Conservation (phyloP, 2,329 filamentous ascomycete genomes). For the Pseudopithomyces maydicus region DNA sequence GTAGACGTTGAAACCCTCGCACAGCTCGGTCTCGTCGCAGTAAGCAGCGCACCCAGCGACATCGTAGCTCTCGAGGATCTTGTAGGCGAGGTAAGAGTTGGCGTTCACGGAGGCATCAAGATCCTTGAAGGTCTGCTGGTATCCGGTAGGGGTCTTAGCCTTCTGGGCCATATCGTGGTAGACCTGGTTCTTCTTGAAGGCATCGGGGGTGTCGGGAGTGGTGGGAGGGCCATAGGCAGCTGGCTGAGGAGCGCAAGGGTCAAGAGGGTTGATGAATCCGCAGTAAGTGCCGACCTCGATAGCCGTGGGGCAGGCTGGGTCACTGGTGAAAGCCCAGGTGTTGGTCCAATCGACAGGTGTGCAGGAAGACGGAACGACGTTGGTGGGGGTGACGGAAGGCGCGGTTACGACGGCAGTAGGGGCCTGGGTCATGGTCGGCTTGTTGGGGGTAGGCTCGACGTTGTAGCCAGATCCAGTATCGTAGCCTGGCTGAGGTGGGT, state of each 20-base stretch:
- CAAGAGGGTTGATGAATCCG: conserved; percentile 32
- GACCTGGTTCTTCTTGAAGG: conserved; percentile 28
- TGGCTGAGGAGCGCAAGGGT: conserved; percentile 33
- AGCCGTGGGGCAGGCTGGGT: conserved; percentile 24
- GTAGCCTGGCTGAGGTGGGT: not conserved
- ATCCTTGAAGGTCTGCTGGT: conserved; percentile 24
- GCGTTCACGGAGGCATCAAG: conserved; percentile 20
- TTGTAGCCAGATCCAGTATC: too few species aligned
- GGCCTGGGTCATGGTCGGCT: conserved; percentile 3
- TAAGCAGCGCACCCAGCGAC: conserved; percentile 21
- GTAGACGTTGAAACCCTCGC: conserved; percentile 34
- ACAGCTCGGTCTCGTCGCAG: conserved; percentile 23
- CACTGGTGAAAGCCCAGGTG: conserved; percentile 27
- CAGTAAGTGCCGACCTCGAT: conserved; percentile 32
- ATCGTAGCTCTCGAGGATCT: conserved; percentile 28
- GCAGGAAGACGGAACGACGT: conserved; percentile 25
- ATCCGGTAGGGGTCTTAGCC: conserved; percentile 27
- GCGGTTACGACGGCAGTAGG: conserved; percentile 6
- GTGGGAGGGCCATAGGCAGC: conserved; percentile 24
- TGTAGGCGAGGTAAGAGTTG: conserved; percentile 29
- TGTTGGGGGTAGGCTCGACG: not conserved
- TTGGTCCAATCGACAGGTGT: conserved; percentile 27
- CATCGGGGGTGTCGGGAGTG: conserved; percentile 26
- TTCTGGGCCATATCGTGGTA: conserved; percentile 28
- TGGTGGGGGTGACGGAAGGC: conserved; percentile 20